Percentiles rank a stretch among this genome's conserved stretches.
These are phyloP conservation scores for Yamadazyma atlantica DNA, from an alignment of 1,139 yeast genomes.

Conservation along the genomic window DNA sequence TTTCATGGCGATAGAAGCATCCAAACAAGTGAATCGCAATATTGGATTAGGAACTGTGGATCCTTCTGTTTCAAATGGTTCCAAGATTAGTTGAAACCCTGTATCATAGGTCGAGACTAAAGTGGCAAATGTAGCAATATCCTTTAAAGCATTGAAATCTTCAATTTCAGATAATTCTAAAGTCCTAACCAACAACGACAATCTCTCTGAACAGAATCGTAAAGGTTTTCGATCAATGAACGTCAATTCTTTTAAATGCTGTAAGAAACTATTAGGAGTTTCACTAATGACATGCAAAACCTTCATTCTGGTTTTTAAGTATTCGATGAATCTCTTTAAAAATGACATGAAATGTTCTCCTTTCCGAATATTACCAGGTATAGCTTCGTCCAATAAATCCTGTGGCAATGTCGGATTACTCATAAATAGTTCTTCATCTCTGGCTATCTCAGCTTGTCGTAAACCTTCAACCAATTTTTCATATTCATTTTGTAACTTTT, in stretches of 20 bases:
- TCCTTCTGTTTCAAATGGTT: slow-evolving; percentile 95
- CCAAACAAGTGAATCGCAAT: slow-evolving; percentile 90
- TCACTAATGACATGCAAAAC: slow-evolving; percentile 95
- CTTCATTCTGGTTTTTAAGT: slow-evolving; percentile 95
- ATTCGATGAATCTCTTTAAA: slow-evolving; percentile 87
- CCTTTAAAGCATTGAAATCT: slow-evolving; percentile 89
- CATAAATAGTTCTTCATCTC: slow-evolving; percentile 80
- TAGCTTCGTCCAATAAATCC: slow-evolving; percentile 85
- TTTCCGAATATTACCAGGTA: slow-evolving; percentile 91
- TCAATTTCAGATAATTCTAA: slow-evolving; percentile 86
- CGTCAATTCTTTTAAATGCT: slow-evolving; percentile 89
- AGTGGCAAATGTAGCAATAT: slow-evolving; percentile 96
- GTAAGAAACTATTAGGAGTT: slow-evolving; percentile 89
- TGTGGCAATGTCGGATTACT: slow-evolving; percentile 85
- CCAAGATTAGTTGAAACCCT: slow-evolving; percentile 88
- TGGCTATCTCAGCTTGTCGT: slow-evolving; percentile 69
- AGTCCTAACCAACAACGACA: slow-evolving; percentile 84
- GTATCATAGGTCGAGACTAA: slow-evolving; percentile 90
- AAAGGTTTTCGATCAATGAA: slow-evolving; percentile 91
- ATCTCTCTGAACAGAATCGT: slow-evolving; percentile 86
- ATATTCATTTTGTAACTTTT: slow-evolving; percentile 83
- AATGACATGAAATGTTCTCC: slow-evolving; percentile 97
- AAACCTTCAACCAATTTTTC: slow-evolving; percentile 88
- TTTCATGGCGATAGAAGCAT: slow-evolving; percentile 96
- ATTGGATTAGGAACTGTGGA: slow-evolving; percentile 98